Conservation (phyloP, 495 filamentous ascomycete genomes). For the Lentithecium fluviatile region DNA sequence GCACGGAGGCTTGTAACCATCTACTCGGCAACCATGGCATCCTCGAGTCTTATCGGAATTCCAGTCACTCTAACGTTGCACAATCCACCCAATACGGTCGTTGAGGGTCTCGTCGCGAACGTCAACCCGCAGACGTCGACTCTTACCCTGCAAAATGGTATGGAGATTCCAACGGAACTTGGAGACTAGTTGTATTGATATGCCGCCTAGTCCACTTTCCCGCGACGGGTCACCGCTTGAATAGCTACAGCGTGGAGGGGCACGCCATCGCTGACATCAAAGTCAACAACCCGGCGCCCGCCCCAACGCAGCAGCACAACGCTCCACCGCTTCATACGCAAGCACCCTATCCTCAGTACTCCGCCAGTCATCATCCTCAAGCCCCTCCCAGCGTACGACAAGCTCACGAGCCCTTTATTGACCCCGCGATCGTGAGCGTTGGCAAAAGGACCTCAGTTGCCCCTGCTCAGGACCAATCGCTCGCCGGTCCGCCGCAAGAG, state of each 20-base stretch:
- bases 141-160: constrained; percentile 78
- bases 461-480: constrained; percentile 9
- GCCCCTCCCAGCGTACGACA: constrained; percentile 14
- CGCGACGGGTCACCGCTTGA: constrained; percentile 50
- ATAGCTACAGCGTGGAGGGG: constrained; percentile 55
- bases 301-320: constrained; percentile 24
- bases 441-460: constrained; percentile 32
- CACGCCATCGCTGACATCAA: constrained; percentile 59
- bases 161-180: constrained; percentile 23
- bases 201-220: constrained; percentile 49
- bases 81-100: constrained; percentile 60
- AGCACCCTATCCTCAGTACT: constrained; percentile 22
- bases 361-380: constrained; percentile 6
- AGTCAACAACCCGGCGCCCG: constrained; percentile 37
- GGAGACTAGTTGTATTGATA: constrained; percentile 1
- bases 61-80: constrained; percentile 73
- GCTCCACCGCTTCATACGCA: constrained; percentile 30
- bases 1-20: background rate
- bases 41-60: constrained; percentile 71
- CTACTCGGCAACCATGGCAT: constrained; percentile 51
- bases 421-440: constrained; percentile 46
- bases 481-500: constrained; percentile 30
- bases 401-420: constrained; percentile 36
- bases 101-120: constrained; percentile 71
- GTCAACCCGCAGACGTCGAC: constrained; percentile 65